phyloP scores from a whole-genome alignment of 306 rosid species.

The Rubus parviflorus region DNA sequence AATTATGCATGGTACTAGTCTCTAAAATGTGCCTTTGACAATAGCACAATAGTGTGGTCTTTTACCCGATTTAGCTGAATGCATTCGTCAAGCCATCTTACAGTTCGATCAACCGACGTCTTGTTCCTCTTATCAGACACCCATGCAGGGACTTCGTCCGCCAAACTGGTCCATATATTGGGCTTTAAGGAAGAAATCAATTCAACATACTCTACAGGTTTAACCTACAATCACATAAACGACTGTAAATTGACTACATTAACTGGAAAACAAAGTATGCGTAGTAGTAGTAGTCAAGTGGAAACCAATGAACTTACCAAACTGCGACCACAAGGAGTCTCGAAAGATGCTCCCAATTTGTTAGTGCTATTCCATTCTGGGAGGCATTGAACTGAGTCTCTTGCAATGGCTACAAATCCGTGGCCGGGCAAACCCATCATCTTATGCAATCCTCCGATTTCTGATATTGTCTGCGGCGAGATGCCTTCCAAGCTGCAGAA shows the following conservation, averaged over 20 bases:
- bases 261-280: neutral
- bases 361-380: conserved; percentile 59
- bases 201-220: conserved; percentile 73
- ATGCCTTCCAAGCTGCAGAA: conserved; percentile 74
- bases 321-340: conserved; percentile 81
- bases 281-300: neutral
- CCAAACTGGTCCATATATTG: conserved; percentile 80
- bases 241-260: neutral
- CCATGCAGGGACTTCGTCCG: conserved; percentile 95
- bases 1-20: neutral
- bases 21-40: neutral
- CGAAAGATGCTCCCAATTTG: conserved; percentile 76
- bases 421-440: conserved; percentile 61
- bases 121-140: conserved; percentile 76
- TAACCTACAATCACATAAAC: conserved; percentile 50
- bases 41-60: neutral
- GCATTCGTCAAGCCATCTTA: conserved; percentile 94
- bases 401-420: conserved; percentile 62
- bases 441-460: conserved; percentile 74
- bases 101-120: conserved; percentile 83
- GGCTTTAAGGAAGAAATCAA: conserved; percentile 76
- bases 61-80: conserved; percentile 56
- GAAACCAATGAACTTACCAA: conserved; percentile 50
- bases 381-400: conserved; percentile 75
- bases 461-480: conserved; percentile 56